phyloP scores from a whole-genome alignment of 2,329 filamentous ascomycete genomes.

The Sporothrix globosa region DNA sequence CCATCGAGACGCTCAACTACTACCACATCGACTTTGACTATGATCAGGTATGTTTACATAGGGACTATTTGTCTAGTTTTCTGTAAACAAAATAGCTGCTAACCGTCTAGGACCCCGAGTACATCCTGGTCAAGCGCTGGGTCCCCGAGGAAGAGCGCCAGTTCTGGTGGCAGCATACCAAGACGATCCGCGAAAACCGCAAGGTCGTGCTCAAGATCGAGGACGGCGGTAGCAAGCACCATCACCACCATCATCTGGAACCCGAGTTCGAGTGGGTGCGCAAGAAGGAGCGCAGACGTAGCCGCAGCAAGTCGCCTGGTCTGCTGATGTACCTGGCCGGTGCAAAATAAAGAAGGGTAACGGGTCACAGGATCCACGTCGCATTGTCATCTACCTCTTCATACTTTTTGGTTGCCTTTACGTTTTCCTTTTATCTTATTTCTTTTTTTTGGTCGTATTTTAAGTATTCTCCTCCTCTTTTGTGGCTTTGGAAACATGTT shows the following conservation, averaged over 20 bases:
- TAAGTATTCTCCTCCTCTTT: constrained; percentile 11
- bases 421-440: not conserved
- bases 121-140: constrained; percentile 71
- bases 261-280: constrained; percentile 57
- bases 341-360: constrained; percentile 37
- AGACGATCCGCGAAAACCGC: constrained; percentile 61
- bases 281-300: constrained; percentile 60
- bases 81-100: constrained; percentile 37
- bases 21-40: constrained; percentile 62
- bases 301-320: constrained; percentile 61
- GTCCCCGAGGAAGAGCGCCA: constrained; percentile 73
- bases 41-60: constrained; percentile 53
- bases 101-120: constrained; percentile 62
- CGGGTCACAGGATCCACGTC: not conserved
- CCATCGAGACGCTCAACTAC: constrained; percentile 61
- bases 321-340: constrained; percentile 63
- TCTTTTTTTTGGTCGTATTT: not conserved
- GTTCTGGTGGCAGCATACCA: constrained; percentile 72
- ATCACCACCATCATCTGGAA: constrained; percentile 47
- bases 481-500: constrained; percentile 4
- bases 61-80: no score
- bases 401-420: not conserved
- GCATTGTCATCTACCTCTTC: not conserved
- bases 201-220: constrained; percentile 54
- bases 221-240: constrained; percentile 50